phyloP scores from a whole-genome alignment of 371 early-diverging fungal species.

The Entomophthora muscae region DNA sequence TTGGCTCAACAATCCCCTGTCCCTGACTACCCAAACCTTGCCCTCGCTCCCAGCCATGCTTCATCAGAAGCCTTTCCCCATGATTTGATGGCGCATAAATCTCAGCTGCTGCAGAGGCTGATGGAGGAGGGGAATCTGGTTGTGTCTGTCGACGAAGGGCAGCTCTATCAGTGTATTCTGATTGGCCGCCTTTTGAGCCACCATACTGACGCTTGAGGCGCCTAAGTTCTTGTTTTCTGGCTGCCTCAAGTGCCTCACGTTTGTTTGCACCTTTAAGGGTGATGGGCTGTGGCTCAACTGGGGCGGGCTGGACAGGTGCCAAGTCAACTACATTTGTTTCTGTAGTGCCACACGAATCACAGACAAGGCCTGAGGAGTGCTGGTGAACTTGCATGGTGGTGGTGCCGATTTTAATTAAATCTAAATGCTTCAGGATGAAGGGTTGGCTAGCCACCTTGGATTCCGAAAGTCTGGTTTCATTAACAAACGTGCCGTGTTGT shows the following conservation, averaged over 20 bases:
- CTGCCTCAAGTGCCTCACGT: constrained; percentile 13
- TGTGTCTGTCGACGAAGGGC: constrained; percentile 8
- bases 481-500: constrained; percentile 32
- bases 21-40: constrained; percentile 17
- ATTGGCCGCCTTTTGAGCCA: constrained; percentile 12
- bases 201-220: constrained; percentile 19
- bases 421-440: constrained; percentile 18
- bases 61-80: constrained; percentile 20
- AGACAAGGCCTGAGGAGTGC: constrained; percentile 23
- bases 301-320: neutral
- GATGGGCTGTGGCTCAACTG: constrained; percentile 11
- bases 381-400: constrained; percentile 26
- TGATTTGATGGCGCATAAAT: constrained; percentile 16
- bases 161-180: constrained; percentile 17
- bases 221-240: constrained; percentile 19
- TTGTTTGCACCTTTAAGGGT: constrained; percentile 11
- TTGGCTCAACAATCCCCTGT: constrained; percentile 19
- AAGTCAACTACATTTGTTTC: constrained; percentile 22
- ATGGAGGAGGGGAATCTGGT: neutral
- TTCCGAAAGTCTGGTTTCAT: constrained; percentile 22
- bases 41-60: constrained; percentile 24
- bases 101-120: constrained; percentile 11
- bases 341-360: constrained; percentile 20
- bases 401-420: constrained; percentile 20
- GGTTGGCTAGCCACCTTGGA: constrained; percentile 27